Conservation (phyloP, 805 yeast genomes). For the Naumovozyma baii region DNA sequence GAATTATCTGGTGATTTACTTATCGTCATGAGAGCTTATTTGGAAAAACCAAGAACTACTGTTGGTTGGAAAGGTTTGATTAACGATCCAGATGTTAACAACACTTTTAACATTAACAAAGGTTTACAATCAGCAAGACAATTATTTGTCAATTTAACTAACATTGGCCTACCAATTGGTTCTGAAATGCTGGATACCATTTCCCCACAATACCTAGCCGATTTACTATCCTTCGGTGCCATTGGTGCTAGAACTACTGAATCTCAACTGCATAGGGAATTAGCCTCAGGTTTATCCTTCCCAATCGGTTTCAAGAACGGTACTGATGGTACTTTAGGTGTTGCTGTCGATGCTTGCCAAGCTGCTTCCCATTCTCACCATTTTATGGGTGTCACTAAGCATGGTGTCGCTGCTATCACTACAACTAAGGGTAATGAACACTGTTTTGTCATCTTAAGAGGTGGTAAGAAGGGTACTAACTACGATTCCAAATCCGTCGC, state of each 20-base stretch:
- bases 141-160: conserved; percentile 73
- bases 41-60: conserved; percentile 97
- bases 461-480: conserved; percentile 91
- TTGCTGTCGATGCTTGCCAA: conserved; percentile 87
- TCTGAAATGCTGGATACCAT: conserved; percentile 97
- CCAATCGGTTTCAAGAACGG: conserved; percentile 98
- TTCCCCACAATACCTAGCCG: conserved; percentile 90
- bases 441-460: conserved; percentile 90
- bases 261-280: conserved; percentile 94
- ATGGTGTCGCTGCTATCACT: conserved; percentile 93
- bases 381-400: conserved; percentile 94
- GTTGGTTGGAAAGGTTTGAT: conserved; percentile 99
- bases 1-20: conserved; percentile 69
- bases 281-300: conserved; percentile 96
- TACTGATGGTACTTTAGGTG: conserved; percentile 89
- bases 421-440: conserved; percentile 92
- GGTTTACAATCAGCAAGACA: conserved; percentile 83
- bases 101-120: conserved; percentile 87
- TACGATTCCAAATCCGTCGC: conserved; percentile 74
- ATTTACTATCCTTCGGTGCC: conserved; percentile 88
- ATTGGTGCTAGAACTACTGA: conserved; percentile 99
- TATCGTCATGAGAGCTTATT: conserved; percentile 92
- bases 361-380: conserved; percentile 91
- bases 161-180: conserved; percentile 78
- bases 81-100: conserved; percentile 92